These are phyloP conservation scores for Penicillium hordei DNA, from an alignment of 2,329 filamentous ascomycete species.

Conservation along the genomic window DNA sequence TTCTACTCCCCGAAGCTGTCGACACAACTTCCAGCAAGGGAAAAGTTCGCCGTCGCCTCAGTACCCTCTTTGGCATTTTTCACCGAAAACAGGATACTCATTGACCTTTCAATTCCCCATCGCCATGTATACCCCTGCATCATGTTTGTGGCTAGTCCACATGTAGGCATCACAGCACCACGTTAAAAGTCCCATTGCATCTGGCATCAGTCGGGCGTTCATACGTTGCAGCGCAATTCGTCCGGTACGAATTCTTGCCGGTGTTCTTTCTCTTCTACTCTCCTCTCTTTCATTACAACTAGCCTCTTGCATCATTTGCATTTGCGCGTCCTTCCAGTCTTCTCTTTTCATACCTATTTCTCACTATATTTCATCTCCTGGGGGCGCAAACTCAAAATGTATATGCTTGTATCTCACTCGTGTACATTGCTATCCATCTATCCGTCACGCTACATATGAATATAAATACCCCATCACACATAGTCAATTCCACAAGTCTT, in stretches of 20 bases:
- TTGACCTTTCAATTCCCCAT: constrained; percentile 10
- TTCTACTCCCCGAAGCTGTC: not conserved
- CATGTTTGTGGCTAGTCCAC: constrained; percentile 15
- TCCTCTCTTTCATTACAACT: constrained; percentile 1
- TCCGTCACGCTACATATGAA: constrained; percentile 5
- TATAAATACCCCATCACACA: not conserved
- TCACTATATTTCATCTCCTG: not conserved
- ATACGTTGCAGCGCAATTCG: constrained; percentile 8
- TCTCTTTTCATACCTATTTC: not conserved
- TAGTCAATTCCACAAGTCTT: not conserved
- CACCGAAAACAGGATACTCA: constrained; percentile 27
- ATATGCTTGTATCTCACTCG: not conserved
- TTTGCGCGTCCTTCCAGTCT: not conserved
- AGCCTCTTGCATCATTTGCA: constrained; percentile 3
- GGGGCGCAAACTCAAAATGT: not conserved
- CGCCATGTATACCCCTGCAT: constrained; percentile 18
- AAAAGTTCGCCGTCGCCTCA: constrained; percentile 36
- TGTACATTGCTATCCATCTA: constrained; percentile 6
- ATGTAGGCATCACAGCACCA: constrained; percentile 13
- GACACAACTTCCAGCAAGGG: constrained; percentile 24
- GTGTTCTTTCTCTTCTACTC: not conserved
- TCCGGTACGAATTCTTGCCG: constrained; percentile 14
- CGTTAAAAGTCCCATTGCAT: constrained; percentile 12
- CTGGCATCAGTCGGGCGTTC: constrained; percentile 17
- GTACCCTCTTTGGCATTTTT: constrained; percentile 33